Evolutionary conservation across 805 yeast genomes (phyloP).

Genomic region (Priceomyces medius): DNA sequence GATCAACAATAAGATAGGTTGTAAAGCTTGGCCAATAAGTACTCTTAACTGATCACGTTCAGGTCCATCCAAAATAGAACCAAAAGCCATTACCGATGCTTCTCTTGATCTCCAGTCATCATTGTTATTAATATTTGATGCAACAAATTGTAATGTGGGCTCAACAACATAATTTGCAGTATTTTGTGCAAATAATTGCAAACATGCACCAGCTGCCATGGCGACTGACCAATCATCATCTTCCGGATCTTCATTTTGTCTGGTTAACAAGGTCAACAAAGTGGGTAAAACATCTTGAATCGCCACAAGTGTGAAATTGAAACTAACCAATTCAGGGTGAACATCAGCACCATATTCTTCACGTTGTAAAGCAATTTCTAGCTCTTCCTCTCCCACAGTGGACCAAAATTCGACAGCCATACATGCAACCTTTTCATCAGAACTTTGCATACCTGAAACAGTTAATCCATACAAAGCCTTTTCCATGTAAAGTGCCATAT

Average conservation of each 20-base stretch:
- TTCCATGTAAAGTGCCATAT: slow-evolving; percentile 96
- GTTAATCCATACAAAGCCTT: slow-evolving; percentile 90
- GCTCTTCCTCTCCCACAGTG: slow-evolving; percentile 98
- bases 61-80: slow-evolving; percentile 94
- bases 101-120: slow-evolving; percentile 81
- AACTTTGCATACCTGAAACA: slow-evolving; percentile 84
- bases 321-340: slow-evolving; percentile 49
- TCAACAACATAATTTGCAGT: slow-evolving; percentile 84
- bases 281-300: slow-evolving; percentile 86
- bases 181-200: slow-evolving; percentile 89
- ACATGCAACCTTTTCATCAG: slow-evolving; percentile 84
- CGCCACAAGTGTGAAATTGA: slow-evolving; percentile 83
- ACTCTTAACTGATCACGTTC: slow-evolving; percentile 64
- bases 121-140: slow-evolving; percentile 53
- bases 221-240: slow-evolving; percentile 98
- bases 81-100: slow-evolving; percentile 99
- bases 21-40: slow-evolving; percentile 78
- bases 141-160: slow-evolving; percentile 83
- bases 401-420: slow-evolving; percentile 99
- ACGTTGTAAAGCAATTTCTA: slow-evolving; percentile 69
- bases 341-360: slow-evolving; percentile 56
- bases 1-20: slow-evolving; percentile 73
- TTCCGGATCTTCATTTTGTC: slow-evolving; percentile 90
- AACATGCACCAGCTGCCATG: slow-evolving; percentile 98
- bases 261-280: slow-evolving; percentile 70